A percentile compares a stretch with the other conserved stretches of the same genome.
These are phyloP conservation scores for Colletotrichum tanaceti DNA, from an alignment of 2,329 filamentous ascomycete species.

Conservation along the genomic window DNA sequence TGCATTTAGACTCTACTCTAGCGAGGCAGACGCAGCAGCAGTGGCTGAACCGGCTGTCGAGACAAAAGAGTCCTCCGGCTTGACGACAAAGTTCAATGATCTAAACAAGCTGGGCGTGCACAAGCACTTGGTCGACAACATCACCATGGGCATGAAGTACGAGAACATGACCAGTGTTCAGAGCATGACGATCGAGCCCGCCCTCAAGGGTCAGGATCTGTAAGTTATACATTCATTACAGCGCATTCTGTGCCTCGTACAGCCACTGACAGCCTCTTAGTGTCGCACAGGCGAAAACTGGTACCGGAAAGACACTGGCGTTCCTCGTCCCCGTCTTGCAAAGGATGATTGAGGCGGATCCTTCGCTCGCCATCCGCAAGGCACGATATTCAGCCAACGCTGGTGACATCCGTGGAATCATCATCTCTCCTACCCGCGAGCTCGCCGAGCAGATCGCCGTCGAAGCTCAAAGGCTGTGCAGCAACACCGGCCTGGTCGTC, in stretches of 20 bases:
- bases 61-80: slow-evolving; percentile 41
- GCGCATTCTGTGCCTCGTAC: slow-evolving; percentile 6
- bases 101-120: slow-evolving; percentile 66
- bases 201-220: slow-evolving; percentile 84
- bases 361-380: slow-evolving; percentile 64
- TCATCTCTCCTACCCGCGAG: slow-evolving; percentile 84
- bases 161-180: slow-evolving; percentile 94
- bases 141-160: slow-evolving; percentile 80
- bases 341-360: slow-evolving; percentile 75
- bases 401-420: slow-evolving; percentile 74
- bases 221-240: slow-evolving; percentile 61
- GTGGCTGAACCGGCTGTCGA: slow-evolving; percentile 36
- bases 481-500: slow-evolving; percentile 72
- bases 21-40: slow-evolving; percentile 50
- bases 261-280: slow-evolving; percentile 56
- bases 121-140: slow-evolving; percentile 71
- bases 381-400: slow-evolving; percentile 53
- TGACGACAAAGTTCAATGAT: slow-evolving; percentile 52
- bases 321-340: slow-evolving; percentile 91
- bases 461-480: slow-evolving; percentile 78
- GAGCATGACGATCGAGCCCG: slow-evolving; percentile 81
- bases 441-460: slow-evolving; percentile 83
- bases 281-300: slow-evolving; percentile 94
- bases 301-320: slow-evolving; percentile 95
- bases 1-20: slow-evolving; percentile 52